A percentile compares a stretch with the other conserved stretches of the same genome.
Evolutionary conservation across 257 asterid genomes (phyloP).

Genomic region (Forsythia suspensa): DNA sequence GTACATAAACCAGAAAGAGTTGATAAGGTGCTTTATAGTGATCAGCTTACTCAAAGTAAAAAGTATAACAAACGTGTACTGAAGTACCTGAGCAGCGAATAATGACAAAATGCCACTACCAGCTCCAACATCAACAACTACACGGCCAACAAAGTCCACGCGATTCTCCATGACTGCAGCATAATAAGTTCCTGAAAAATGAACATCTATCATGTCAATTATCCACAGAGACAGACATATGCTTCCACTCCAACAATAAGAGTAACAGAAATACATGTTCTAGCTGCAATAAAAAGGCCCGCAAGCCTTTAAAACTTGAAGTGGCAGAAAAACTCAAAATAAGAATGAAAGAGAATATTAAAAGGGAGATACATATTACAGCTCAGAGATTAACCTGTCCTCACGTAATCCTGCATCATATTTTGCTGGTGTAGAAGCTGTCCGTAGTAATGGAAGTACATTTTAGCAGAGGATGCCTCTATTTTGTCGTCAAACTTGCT

Average conservation of each 20-base stretch:
- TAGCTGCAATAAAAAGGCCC: background rate
- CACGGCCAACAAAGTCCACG: slow-evolving; percentile 67
- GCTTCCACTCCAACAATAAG: slow-evolving; percentile 2
- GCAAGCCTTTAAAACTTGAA: slow-evolving; percentile 14
- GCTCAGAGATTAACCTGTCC: slow-evolving; percentile 76
- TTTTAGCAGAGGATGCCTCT: slow-evolving; percentile 95
- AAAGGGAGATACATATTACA: slow-evolving; percentile 17
- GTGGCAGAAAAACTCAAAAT: background rate
- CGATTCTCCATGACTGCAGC: slow-evolving; percentile 99
- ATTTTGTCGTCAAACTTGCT: slow-evolving; percentile 94
- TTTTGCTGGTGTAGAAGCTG: slow-evolving; percentile 98
- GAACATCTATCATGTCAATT: slow-evolving; percentile 26
- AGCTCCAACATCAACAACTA: slow-evolving; percentile 99
- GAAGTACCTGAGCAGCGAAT: slow-evolving; percentile 97
- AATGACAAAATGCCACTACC: slow-evolving; percentile 99
- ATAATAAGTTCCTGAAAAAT: slow-evolving; percentile 80
- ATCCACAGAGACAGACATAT: slow-evolving; percentile 14
- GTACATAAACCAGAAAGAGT: slow-evolving; percentile 19
- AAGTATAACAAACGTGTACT: slow-evolving; percentile 12
- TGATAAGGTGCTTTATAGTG: slow-evolving; percentile 21
- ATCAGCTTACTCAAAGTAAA: slow-evolving; percentile 14
- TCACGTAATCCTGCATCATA: slow-evolving; percentile 98
- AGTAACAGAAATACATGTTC: slow-evolving; percentile 1
- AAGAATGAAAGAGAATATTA: slow-evolving; percentile 2
- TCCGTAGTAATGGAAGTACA: slow-evolving; percentile 98